Evolutionary conservation across 1,139 yeast genomes (phyloP).

Genomic region (Yarrowia galli): DNA sequence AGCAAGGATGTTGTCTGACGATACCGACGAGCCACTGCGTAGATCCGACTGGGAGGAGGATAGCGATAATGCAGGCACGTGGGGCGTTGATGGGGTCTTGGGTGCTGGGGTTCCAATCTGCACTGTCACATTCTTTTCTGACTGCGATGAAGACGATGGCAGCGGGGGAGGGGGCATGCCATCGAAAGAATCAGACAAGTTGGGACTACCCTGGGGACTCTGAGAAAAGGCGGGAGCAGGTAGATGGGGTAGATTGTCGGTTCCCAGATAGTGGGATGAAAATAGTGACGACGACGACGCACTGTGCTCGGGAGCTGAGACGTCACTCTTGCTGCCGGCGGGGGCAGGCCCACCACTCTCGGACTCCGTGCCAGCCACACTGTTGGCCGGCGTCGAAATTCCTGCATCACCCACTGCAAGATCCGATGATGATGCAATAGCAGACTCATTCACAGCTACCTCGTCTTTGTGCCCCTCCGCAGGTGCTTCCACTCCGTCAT

Average conservation of each 20-base stretch:
- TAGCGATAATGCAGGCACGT: slow-evolving; percentile 29
- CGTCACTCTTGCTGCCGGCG: background rate
- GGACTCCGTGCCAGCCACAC: slow-evolving; percentile 12
- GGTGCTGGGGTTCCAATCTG: slow-evolving; percentile 31
- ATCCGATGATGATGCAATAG: slow-evolving; percentile 3
- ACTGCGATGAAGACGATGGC: slow-evolving; percentile 28
- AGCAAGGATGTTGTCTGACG: slow-evolving; percentile 1
- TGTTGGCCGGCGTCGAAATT: slow-evolving; percentile 17
- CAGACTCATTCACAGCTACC: background rate
- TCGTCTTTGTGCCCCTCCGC: slow-evolving; percentile 9
- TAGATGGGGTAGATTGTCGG: slow-evolving; percentile 16
- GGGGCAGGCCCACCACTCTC: background rate
- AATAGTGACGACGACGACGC: slow-evolving; percentile 10
- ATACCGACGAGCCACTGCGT: background rate
- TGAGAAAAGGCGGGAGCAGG: slow-evolving; percentile 36
- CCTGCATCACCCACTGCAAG: slow-evolving; percentile 16
- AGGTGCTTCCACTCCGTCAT: slow-evolving; percentile 41
- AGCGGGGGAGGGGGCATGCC: slow-evolving; percentile 37
- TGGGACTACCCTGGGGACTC: slow-evolving; percentile 38
- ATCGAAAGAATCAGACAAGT: slow-evolving; percentile 45
- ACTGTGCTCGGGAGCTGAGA: background rate
- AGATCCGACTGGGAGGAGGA: slow-evolving; percentile 19
- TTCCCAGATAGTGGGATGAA: slow-evolving; percentile 14
- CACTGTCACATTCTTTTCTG: slow-evolving; percentile 34
- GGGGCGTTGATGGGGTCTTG: slow-evolving; percentile 23